phyloP scores from a whole-genome alignment of 2,329 filamentous ascomycete species.

The Microsporum audouinii region DNA sequence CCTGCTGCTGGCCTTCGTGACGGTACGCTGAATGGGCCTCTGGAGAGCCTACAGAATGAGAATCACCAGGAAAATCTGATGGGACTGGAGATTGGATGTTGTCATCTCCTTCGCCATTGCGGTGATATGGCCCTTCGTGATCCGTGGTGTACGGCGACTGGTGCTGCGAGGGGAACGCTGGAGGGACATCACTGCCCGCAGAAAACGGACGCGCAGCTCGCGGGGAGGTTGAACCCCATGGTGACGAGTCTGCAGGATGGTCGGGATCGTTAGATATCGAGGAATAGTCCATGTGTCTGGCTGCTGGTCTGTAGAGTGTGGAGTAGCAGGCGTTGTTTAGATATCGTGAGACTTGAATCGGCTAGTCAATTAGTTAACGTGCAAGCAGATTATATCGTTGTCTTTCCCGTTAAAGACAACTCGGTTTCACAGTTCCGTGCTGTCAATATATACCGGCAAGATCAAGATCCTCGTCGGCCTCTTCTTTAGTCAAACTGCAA shows the following conservation, averaged over 20 bases:
- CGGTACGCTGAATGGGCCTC: conserved; percentile 22
- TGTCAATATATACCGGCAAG: not conserved
- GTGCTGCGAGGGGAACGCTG: conserved; percentile 30
- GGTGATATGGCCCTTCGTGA: conserved; percentile 1
- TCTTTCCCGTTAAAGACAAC: too few species aligned
- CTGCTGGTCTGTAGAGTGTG: not conserved
- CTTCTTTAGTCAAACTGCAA: not conserved
- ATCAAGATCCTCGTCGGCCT: not conserved
- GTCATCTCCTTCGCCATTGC: conserved; percentile 11
- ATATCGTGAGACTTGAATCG: not conserved
- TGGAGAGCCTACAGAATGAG: conserved; percentile 31
- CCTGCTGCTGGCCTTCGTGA: conserved; percentile 9
- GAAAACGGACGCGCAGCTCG: conserved; percentile 30
- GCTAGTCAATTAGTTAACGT: not conserved
- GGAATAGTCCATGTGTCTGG: conserved; percentile 53
- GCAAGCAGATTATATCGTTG: not conserved
- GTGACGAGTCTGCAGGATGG: conserved; percentile 47
- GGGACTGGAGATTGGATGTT: conserved; percentile 34
- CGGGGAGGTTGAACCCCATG: conserved; percentile 43
- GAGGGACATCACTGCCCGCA: conserved; percentile 28
- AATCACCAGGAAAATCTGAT: conserved; percentile 32
- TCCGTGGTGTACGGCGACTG: conserved; percentile 25
- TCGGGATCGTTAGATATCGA: conserved; percentile 46
- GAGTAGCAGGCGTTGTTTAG: not conserved
- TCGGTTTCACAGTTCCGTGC: not conserved